phyloP scores from a whole-genome alignment of 176 grass and related monocot genomes.

The Ensete glaucum region DNA sequence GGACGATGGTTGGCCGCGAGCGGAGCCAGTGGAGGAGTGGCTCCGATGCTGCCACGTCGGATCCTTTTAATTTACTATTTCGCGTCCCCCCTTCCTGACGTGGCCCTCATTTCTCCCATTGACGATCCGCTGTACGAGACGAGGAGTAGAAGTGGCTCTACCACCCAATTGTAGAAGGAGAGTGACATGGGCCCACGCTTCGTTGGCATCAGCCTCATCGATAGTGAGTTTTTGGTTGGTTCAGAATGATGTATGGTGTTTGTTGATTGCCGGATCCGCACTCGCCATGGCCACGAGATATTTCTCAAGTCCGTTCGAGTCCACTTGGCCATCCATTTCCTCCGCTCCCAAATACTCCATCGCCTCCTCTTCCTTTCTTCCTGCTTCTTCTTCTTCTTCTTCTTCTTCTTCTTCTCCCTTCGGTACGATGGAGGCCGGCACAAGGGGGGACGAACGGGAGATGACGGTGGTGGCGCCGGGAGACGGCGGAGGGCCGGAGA shows the following conservation, averaged over 20 bases:
- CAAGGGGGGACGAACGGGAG: not conserved
- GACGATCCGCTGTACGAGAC: not conserved
- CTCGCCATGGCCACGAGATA: not conserved
- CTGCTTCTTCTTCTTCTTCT: not conserved
- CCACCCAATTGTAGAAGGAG: no score
- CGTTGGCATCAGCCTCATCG: no score
- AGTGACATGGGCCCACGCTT: no score
- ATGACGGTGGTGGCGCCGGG: not conserved
- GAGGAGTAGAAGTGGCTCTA: no score
- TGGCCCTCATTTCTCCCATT: not conserved
- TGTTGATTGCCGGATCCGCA: not conserved
- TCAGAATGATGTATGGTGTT: not conserved
- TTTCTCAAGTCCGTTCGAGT: not conserved
- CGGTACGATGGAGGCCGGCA: not conserved
- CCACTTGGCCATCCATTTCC: not conserved
- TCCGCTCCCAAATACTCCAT: not conserved
- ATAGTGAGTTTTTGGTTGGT: no score
- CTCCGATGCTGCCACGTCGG: not conserved
- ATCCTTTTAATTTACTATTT: not conserved
- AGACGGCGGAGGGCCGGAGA: no score
- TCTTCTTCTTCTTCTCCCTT: no score
- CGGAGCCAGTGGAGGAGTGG: not conserved
- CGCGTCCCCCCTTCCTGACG: not conserved
- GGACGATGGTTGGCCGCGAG: not conserved
- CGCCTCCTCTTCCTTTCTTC: not conserved